A percentile compares a stretch with the other conserved stretches of the same genome.
These are phyloP conservation scores for Phytopythium cucurbitacearum DNA, from an alignment of 352 stramenopile genomes.

Conservation along the genomic window DNA sequence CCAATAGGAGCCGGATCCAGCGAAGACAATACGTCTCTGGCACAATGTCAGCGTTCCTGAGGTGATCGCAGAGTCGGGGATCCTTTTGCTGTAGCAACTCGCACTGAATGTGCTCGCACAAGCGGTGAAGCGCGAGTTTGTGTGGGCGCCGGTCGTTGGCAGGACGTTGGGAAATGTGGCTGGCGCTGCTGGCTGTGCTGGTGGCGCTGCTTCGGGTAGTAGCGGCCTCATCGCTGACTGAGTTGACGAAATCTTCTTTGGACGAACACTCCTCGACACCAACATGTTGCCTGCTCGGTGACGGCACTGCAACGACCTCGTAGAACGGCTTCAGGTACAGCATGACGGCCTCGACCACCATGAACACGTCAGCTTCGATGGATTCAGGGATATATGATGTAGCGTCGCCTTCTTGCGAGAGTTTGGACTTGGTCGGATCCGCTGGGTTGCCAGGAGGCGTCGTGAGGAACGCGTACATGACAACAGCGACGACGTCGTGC, in stretches of 20 bases:
- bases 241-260: no score
- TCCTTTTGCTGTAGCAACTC: conserved; percentile 74
- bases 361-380: conserved; percentile 61
- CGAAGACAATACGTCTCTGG: conserved; percentile 80
- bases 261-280: no score
- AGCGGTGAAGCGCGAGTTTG: conserved; percentile 42
- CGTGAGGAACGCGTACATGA: conserved; percentile 62
- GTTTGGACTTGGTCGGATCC: neutral
- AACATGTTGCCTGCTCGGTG: no score
- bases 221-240: no score
- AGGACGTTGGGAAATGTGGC: no score
- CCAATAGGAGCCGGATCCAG: conserved; percentile 76
- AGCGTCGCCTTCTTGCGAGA: no score
- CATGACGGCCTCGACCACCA: conserved; percentile 75
- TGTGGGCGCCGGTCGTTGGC: neutral
- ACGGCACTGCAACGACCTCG: conserved; percentile 34
- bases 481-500: conserved; percentile 76
- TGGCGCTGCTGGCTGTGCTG: no score
- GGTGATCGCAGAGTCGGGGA: conserved; percentile 74
- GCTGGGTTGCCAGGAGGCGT: neutral
- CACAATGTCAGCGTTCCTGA: conserved; percentile 75
- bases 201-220: no score
- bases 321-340: conserved; percentile 78
- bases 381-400: conserved; percentile 22
- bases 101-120: conserved; percentile 76